Evolutionary conservation across 345 rosid genomes (phyloP), one percentile per base, ranked within the genome.

Genomic region (Murraya paniculata): DNA sequence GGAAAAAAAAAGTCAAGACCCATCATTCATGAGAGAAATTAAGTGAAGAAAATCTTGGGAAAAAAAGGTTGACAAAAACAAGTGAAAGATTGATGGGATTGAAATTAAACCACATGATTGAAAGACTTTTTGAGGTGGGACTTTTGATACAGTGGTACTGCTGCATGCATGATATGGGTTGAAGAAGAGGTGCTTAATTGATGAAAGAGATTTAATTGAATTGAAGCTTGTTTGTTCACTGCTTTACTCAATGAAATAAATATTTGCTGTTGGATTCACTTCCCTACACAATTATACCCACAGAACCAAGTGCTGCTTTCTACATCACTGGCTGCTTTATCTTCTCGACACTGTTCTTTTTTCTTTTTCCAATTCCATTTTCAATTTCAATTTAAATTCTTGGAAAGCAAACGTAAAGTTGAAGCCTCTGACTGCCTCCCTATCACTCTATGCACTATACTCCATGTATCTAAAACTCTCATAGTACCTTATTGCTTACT

Each of bases 371-470:
- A 38, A 9, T 3, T 36, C n/a, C 39, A 27, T 27, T 70, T 70
- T 48, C 30, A 18, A 16, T 30, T 30, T 71, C 56, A 50, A 53
- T 18, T 53, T 53, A 18, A 53, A 53, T 71, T 27, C 48, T 21
- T 13, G 19, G 13, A 71, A 72, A 74, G 88, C 76, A 86, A 88
- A 89, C 97, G 97, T 94, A 89, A 91, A 90, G 92, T 78, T 81
- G 81, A 94, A 87, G 95, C 90, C 78, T 86, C n/a, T 53, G 95
- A 90, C 78, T 53, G 95, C 91, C 78, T 86, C 76, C 84, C 57
- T 53, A 92, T 90, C 78, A 84, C 84, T 77, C 82, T 83, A 45
- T 72, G 57, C 74, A 45, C 50, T 14, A 45, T 45, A 60, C 55
- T 82, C 75, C 62, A 61, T 81, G 79, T 75, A 36, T 71, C 86